phyloP scores from a whole-genome alignment of 495 filamentous ascomycete genomes.

The Chaetomium fimeti region DNA sequence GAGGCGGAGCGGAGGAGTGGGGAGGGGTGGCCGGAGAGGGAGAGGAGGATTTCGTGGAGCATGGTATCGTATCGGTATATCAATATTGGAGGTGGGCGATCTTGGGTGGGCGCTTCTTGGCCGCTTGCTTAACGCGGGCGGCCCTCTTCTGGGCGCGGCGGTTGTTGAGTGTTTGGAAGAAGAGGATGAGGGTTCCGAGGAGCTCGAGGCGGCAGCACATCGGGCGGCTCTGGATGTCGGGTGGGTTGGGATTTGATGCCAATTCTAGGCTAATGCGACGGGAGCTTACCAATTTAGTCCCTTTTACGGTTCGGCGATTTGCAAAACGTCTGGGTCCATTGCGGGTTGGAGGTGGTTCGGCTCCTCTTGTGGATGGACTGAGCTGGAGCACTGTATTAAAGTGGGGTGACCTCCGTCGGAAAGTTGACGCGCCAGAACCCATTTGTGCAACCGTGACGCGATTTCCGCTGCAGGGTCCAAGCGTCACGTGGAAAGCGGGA shows the following conservation, averaged over 20 bases:
- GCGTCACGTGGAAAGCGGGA: background rate
- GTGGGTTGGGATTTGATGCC: background rate
- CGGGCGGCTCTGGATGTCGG: background rate
- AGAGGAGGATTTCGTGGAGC: constrained; percentile 96
- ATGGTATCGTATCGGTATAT: constrained; percentile 44
- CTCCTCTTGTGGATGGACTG: too few relatives aligned
- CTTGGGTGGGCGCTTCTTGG: background rate
- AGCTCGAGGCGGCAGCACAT: constrained; percentile 52
- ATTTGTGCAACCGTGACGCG: background rate
- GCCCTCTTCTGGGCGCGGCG: constrained; percentile 18
- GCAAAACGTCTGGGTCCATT: background rate
- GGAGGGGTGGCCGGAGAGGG: constrained; percentile 89
- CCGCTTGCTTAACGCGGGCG: background rate
- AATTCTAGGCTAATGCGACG: background rate
- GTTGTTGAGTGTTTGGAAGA: constrained; percentile 44
- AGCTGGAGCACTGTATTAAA: background rate
- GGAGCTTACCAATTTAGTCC: background rate
- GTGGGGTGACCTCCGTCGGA: background rate
- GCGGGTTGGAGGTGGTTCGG: background rate
- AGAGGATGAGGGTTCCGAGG: constrained; percentile 48
- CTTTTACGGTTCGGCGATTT: background rate
- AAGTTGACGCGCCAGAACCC: background rate
- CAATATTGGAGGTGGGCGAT: background rate
- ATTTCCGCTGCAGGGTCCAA: background rate
- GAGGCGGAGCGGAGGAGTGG: constrained; percentile 64